A percentile compares a stretch with the other conserved stretches of the same genome.
These are phyloP conservation scores for Fragaria vesca DNA, from an alignment of 306 rosid species.

Conservation along the genomic window DNA sequence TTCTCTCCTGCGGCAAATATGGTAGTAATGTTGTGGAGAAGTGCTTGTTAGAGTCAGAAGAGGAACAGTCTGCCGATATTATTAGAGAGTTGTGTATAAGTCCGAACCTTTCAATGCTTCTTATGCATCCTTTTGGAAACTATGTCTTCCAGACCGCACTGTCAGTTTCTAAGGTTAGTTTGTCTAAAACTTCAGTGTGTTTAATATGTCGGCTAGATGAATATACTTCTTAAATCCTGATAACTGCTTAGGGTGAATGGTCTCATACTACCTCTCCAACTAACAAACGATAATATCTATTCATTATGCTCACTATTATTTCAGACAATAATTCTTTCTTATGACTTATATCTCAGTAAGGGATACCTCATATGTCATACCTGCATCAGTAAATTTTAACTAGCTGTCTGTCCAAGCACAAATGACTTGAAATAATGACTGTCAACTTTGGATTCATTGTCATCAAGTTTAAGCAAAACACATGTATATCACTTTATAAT, in stretches of 20 bases:
- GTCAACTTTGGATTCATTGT: neutral
- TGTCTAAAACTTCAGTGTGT: neutral
- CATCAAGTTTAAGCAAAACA: neutral
- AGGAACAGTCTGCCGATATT: slow-evolving; percentile 20
- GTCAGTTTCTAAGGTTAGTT: slow-evolving; percentile 46
- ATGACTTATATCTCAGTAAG: neutral
- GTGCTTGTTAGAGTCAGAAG: slow-evolving; percentile 40
- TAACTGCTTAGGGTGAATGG: neutral
- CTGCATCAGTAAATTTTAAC: neutral
- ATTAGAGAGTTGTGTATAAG: slow-evolving; percentile 41
- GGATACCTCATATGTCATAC: neutral
- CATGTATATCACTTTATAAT: neutral
- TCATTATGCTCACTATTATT: neutral
- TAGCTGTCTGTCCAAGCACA: neutral
- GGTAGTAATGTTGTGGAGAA: slow-evolving; percentile 83
- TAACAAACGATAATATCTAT: neutral
- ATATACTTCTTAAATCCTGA: neutral
- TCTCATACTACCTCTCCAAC: neutral
- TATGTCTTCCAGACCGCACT: slow-evolving; percentile 58
- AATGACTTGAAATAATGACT: neutral
- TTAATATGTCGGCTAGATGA: slow-evolving; percentile 7
- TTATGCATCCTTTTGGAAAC: slow-evolving; percentile 61
- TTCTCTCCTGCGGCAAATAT: slow-evolving; percentile 54
- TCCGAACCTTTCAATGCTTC: slow-evolving; percentile 41
- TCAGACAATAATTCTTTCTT: neutral